Evolutionary conservation across 306 rosid genomes (phyloP), one percentile per base, ranked within the genome.

Genomic region (Glycine soja): DNA sequence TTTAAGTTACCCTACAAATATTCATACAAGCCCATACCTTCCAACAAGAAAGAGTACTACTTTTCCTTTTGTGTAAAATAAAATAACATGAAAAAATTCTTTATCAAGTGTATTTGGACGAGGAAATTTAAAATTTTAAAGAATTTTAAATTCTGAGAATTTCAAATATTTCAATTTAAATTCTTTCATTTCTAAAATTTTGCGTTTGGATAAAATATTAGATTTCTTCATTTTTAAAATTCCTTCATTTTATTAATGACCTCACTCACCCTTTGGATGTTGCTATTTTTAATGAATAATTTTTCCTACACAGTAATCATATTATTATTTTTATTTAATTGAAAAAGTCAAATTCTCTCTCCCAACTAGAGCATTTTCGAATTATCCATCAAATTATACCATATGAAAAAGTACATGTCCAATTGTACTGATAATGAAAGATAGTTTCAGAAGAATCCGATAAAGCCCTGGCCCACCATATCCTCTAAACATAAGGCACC

Each of bases 401-500:
- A 34, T 34, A 34, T 3, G 8, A 43, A 67, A n/a, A n/a, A 15
- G 40, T 1, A 1, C 6, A 45, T 45, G 10, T 18, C 19, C 0
- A 2, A 30, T 30, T 50, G 57, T 4, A 47, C 7, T 12, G 50
- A 13, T 50, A 46, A 70, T 13, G 24, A 43, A 50, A 2, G 46
- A 71, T 32, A 30, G 14, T 71, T 30, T n/a, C 30, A 52, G 38
- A 54, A 32, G 70, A 82, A 47, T 62, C 50, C 5, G 34, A 36
- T 38, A 54, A 74, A 45, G 4, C 56, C 47, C 56, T 53, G 82
- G 75, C 65, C 87, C 87, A 85, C 85, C 65, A 52, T 80, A 85
- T 85, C 87, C 85, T 75, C 71, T 52, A 61, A 77, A 80, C 19
- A 70, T 85, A 76, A 54, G 88, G 88, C 66, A 56, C 71, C 82